Conservation (phyloP, 371 early-diverging fungal species). For the Mucor plumbeus region DNA sequence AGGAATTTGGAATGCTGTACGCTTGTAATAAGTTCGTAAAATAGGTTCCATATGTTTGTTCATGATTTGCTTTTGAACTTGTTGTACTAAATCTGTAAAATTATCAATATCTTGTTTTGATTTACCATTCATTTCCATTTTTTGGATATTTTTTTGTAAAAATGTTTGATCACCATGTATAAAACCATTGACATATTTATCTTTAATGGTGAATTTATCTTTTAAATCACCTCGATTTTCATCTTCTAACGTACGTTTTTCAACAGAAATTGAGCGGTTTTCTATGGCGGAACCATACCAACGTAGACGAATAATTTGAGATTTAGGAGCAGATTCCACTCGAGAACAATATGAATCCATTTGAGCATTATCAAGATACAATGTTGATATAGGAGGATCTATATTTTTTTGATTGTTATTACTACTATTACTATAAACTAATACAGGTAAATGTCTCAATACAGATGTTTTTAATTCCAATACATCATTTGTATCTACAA, state of each 20-base stretch:
- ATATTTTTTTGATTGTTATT: slow-evolving; percentile 65
- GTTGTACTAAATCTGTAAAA: slow-evolving; percentile 74
- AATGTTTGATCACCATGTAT: slow-evolving; percentile 78
- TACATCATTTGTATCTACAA: slow-evolving; percentile 98
- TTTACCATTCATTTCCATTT: slow-evolving; percentile 78
- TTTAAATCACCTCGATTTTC: slow-evolving; percentile 98
- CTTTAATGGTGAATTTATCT: slow-evolving; percentile 94
- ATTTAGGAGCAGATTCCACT: slow-evolving; percentile 89
- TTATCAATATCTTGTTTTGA: slow-evolving; percentile 82
- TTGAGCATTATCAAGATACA: slow-evolving; percentile 94
- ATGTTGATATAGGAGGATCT: slow-evolving; percentile 93
- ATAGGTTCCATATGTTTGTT: slow-evolving; percentile 79
- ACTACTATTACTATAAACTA: slow-evolving; percentile 79
- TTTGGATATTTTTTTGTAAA: slow-evolving; percentile 75
- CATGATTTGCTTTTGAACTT: slow-evolving; percentile 83
- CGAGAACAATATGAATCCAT: slow-evolving; percentile 93
- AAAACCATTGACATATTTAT: slow-evolving; percentile 90
- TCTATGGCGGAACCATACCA: slow-evolving; percentile 86
- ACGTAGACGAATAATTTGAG: slow-evolving; percentile 90
- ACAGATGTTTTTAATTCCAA: slow-evolving; percentile 94
- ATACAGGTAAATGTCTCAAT: slow-evolving; percentile 94
- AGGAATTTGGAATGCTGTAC: slow-evolving; percentile 99
- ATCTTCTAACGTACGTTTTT: slow-evolving; percentile 97
- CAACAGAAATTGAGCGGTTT: slow-evolving; percentile 83
- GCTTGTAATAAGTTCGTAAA: slow-evolving; percentile 95